Base-by-base conservation (phyloP, 805 yeast genomes). In the Yarrowia osloensis region DNA sequence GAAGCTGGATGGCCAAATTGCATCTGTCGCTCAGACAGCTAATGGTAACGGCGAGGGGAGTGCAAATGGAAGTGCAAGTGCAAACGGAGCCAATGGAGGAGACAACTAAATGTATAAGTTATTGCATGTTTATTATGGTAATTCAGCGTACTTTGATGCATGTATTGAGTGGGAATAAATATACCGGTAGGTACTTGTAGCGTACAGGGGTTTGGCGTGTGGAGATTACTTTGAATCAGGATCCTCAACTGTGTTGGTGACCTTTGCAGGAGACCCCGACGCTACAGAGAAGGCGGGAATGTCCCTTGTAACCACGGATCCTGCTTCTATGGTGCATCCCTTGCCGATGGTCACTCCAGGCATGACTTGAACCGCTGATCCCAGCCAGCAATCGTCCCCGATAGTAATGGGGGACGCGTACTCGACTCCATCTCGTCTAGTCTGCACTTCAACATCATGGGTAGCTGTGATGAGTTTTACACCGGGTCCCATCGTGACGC, bases 341-440 rank as follows among this genome's bases (percentile, higher is more conserved):
- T 85, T 84, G 15, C 92, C 93, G 52, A 88, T 80, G 0, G 82
- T 84, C 12, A 86, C 87, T 9, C 92, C 93, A 1, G 90, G 89
- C 62, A 88, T 75, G 9, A 89, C 80, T 0, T 78, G 77, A 17
- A 78, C 85, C 46, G 80, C 79, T 0, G 86, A 80, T 17, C 90
- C 90, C 46, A 88, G 77, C 94, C 93, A 88, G 9, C 86, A 89
- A 69, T 84, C 82, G 73, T 85, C 81, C 2, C 88, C 91, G 39
- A 89, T 85, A 2, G 74, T 78, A 33, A 89, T 81, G 6, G 89
- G 88, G 40, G 75, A 72, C 0, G 88, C 87, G 70, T 77, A 83
- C 73, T 88, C 93, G 3, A 77, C 76, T 1, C 81, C 84, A 1
- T 71, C 69, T 11, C 73, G 66, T 68, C 89, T 77, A 66, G 75